Evolutionary conservation across 208 protist genomes (phyloP).

Genomic region (Acanthamoeba divionensis): DNA sequence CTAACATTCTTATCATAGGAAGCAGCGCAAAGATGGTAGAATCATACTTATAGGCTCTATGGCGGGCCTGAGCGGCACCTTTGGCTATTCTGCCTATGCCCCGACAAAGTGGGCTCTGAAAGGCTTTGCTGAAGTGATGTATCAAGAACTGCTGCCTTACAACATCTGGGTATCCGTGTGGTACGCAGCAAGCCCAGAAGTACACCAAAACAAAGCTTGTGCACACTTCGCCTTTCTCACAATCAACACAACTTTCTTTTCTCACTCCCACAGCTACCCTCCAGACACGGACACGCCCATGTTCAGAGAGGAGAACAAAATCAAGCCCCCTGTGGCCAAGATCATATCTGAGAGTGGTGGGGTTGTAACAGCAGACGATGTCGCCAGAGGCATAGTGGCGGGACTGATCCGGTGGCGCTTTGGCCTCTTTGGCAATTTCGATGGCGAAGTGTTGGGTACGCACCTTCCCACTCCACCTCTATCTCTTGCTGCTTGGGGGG

Average conservation of each 20-base stretch:
- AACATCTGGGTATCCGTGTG: conserved; percentile 27
- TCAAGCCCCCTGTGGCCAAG: conserved; percentile 56
- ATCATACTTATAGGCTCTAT: conserved; percentile 58
- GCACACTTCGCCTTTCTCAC: conserved; percentile 14
- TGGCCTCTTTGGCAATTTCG: conserved; percentile 37
- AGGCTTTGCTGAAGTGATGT: not conserved
- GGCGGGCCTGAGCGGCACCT: conserved; percentile 24
- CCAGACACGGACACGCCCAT: conserved; percentile 66
- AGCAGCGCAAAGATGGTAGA: conserved; percentile 8
- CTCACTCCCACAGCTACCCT: conserved; percentile 51
- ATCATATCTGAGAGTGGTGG: conserved; percentile 42
- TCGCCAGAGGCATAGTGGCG: not conserved
- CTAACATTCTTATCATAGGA: not conserved
- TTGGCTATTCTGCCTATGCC: conserved; percentile 62
- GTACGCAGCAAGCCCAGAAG: not conserved
- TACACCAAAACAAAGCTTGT: not conserved
- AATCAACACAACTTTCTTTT: conserved; percentile 39
- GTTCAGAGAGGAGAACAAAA: conserved; percentile 59
- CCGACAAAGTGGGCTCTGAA: conserved; percentile 52
- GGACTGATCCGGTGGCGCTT: conserved; percentile 3
- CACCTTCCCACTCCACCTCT: not conserved
- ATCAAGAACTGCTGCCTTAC: conserved; percentile 54
- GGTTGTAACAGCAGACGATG: not conserved
- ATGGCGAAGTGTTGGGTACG: conserved; percentile 14
- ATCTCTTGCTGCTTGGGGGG: not conserved